These are phyloP conservation scores for Rickenella mellea DNA, from an alignment of 768 basidiomycete genomes.

Conservation along the genomic window DNA sequence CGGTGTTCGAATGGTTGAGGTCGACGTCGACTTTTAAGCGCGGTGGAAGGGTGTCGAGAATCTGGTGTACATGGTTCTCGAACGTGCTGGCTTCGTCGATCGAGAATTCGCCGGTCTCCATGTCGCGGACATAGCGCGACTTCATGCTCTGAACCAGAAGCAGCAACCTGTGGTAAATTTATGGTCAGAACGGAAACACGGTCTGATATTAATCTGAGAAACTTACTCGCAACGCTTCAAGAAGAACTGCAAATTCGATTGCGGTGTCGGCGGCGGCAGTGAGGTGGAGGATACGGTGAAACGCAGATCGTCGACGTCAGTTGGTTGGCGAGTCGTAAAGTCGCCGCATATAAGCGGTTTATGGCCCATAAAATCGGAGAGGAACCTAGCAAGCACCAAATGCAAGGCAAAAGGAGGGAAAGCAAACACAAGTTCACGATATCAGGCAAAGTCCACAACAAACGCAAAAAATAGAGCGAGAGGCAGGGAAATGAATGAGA, in stretches of 20 bases:
- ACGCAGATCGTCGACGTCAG: conserved; percentile 45
- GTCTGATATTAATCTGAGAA: conserved; percentile 2
- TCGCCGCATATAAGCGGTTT: conserved; percentile 50
- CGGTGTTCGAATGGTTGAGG: conserved; percentile 16
- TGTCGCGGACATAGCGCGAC: no score
- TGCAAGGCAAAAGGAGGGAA: no score
- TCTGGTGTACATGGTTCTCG: conserved; percentile 47
- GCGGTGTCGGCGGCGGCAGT: conserved; percentile 26
- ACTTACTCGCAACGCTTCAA: neutral
- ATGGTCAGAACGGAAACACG: neutral
- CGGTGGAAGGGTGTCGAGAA: conserved; percentile 42
- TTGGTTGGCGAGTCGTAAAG: conserved; percentile 48
- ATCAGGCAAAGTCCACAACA: conserved; percentile 5
- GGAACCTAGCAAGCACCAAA: no score
- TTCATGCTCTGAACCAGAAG: no score
- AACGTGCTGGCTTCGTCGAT: conserved; percentile 53
- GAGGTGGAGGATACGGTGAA: conserved; percentile 38
- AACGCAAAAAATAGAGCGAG: neutral
- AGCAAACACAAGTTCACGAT: neutral
- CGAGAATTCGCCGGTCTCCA: conserved; percentile 27
- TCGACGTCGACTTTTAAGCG: conserved; percentile 35
- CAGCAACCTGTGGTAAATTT: no score
- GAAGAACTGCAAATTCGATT: neutral
- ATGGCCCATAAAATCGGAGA: conserved; percentile 58
- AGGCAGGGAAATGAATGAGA: neutral